Evolutionary conservation across 2,329 filamentous ascomycete species (phyloP).

Genomic region (Zasmidium angulare): DNA sequence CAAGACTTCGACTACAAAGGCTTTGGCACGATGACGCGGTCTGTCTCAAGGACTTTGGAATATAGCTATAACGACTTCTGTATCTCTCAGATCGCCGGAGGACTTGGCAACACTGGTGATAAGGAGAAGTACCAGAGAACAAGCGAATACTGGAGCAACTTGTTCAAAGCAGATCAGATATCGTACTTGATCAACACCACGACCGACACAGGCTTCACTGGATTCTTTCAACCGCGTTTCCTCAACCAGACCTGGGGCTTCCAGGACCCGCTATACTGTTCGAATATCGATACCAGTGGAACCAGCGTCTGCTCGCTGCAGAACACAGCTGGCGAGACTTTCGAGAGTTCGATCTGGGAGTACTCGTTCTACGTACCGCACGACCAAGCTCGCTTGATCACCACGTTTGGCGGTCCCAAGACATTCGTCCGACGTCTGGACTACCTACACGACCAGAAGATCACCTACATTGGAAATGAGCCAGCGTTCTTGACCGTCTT

Average conservation of each 20-base stretch:
- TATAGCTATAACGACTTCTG: conserved; percentile 53
- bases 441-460: conserved; percentile 58
- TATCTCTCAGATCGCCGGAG: conserved; percentile 43
- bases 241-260: conserved; percentile 58
- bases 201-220: conserved; percentile 59
- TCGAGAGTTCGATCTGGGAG: conserved; percentile 68
- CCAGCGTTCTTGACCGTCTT: conserved; percentile 47
- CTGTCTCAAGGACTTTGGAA: conserved; percentile 47
- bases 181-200: conserved; percentile 46
- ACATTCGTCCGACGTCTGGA: conserved; percentile 60
- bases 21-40: conserved; percentile 54
- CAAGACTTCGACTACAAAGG: conserved; percentile 46
- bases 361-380: conserved; percentile 71
- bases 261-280: conserved; percentile 41
- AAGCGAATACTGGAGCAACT: conserved; percentile 64
- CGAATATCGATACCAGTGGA: conserved; percentile 37
- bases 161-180: conserved; percentile 61
- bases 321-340: conserved; percentile 62
- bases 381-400: conserved; percentile 53
- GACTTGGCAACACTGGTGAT: conserved; percentile 42
- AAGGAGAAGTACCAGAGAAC: conserved; percentile 49
- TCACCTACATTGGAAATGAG: conserved; percentile 63
- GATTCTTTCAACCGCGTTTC: conserved; percentile 65
- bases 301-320: conserved; percentile 45
- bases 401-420: conserved; percentile 54